Evolutionary conservation across 768 basidiomycete species (phyloP), one percentile per base, ranked within the genome.

Genomic region (Tricholoma matsutake): DNA sequence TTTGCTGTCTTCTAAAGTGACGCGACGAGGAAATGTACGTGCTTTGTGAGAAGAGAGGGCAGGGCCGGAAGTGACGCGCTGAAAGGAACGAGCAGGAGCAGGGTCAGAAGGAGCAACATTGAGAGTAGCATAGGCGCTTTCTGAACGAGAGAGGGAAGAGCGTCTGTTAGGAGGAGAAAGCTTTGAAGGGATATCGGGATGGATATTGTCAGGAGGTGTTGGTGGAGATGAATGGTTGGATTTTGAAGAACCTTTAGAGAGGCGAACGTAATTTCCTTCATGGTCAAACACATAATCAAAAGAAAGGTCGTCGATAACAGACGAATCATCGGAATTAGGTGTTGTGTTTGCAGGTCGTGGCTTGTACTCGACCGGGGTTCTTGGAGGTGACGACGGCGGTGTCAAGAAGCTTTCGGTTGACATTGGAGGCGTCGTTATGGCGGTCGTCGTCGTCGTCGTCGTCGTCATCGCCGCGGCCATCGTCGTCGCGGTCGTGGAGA

Each of bases 11-110:
- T 83, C 82, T 58, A 72, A 66, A 4, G 79, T 73, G 14, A 80
- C 72, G 34, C 83, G 76, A 47, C 81, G 78, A 10, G 78, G 73
- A 29, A 70, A 63, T 5, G 69, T 64, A 32, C 77, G 74, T 45
- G 73, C 69, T 68, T 76, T 77, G 56, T 74, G 66, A 54, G 68
- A 69, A 29, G 76, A 54, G 34, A 73, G 67, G n/a, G 79, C 75
- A 9, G 89, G 84, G 29, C 83, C 86, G 9, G 90, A 92, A 2
- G 82, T 79, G 39, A 85, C 81, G 63, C 91, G 87, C 63, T 85
- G 82, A 67, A 92, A 86, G 47, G 67, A 31, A 41, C 68, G 39
- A 14, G 58, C 57, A 22, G 68, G 49, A 53, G 65, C 62, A 57
- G 63, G 28, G 67, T 67, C 66, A 68, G 67, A 64, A 58, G 75